These are phyloP conservation scores for Puccinia triticina DNA, from an alignment of 1,284 basidiomycete genomes.

Conservation along the genomic window DNA sequence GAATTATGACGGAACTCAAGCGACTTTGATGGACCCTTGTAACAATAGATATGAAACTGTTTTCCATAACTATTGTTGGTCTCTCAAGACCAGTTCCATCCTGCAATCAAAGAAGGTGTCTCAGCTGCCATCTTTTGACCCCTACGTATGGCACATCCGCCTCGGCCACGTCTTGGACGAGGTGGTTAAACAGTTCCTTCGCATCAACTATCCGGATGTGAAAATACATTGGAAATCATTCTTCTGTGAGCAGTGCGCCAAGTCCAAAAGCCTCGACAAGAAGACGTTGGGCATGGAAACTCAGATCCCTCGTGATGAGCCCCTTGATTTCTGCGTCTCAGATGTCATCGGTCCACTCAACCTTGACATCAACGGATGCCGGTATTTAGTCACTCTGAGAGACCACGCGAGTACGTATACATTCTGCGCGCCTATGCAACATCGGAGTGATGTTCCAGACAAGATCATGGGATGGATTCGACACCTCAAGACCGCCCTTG, in stretches of 20 bases:
- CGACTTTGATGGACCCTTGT: neutral
- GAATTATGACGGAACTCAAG: neutral
- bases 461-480: neutral
- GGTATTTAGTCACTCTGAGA: neutral
- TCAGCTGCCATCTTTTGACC: neutral
- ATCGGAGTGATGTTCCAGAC: neutral
- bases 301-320: no score
- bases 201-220: neutral
- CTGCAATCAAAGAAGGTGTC: no score
- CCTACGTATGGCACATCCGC: neutral
- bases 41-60: neutral
- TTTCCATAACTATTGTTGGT: neutral
- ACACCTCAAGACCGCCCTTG: slow-evolving; percentile 8
- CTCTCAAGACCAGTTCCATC: neutral
- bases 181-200: neutral
- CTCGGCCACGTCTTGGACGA: slow-evolving; percentile 2
- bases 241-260: slow-evolving; percentile 1
- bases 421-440: neutral
- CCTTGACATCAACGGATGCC: neutral
- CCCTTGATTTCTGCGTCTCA: neutral
- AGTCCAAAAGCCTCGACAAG: no score
- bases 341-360: neutral
- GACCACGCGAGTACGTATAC: neutral
- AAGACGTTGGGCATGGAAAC: no score
- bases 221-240: neutral